Base-by-base conservation (phyloP, 129 eudicot species). In the Chrysanthemum seticuspe region DNA sequence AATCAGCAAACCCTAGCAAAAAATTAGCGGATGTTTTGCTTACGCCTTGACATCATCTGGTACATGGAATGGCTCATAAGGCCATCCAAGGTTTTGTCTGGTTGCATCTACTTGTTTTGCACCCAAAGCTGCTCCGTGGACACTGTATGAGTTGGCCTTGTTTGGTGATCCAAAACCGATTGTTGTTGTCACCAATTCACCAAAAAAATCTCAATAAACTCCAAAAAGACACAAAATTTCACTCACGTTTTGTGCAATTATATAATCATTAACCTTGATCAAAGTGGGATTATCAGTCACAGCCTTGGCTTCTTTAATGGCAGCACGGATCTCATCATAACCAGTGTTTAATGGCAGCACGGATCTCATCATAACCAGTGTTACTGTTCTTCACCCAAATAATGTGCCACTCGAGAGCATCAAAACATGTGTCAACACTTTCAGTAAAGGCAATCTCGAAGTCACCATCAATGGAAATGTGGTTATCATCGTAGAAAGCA, bases 21-120 rank as follows among this genome's bases (percentile, higher is more conserved):
- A 74, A 44, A 45, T 21, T 55, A 25, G 51, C 54, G 51, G 56
- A 53, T 21, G 0, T 21, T 45, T 64, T 61, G 18, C 87, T 27
- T 79, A 93, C 98, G 74, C 78, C 73, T 93, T 93, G 45, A 93
- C 98, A 52, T 89, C 98, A 60, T 89, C 97, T 10, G 97, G 98
- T 66, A 93, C 98, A 71, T 93, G 97, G 98, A 93, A 93, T 16
- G 98, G 98, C 82, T 90, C 98, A 70, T 87, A 85, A 49, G 96
- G 92, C 98, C 98, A 93, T 62, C 87, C 97, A 63, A 93, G 98
- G 77, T 87, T 93, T 73, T 73, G 71, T 76, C 98, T 86, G 25
- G 98, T 93, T 65, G 98, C 98, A 49, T 93, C 97, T 18, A 90
- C 98, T 86, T 93, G 96, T 83, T 86, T 85, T n/a, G 95, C 95